Base-by-base conservation (phyloP, 2,329 filamentous ascomycete species). In the Falciphora oryzae region DNA sequence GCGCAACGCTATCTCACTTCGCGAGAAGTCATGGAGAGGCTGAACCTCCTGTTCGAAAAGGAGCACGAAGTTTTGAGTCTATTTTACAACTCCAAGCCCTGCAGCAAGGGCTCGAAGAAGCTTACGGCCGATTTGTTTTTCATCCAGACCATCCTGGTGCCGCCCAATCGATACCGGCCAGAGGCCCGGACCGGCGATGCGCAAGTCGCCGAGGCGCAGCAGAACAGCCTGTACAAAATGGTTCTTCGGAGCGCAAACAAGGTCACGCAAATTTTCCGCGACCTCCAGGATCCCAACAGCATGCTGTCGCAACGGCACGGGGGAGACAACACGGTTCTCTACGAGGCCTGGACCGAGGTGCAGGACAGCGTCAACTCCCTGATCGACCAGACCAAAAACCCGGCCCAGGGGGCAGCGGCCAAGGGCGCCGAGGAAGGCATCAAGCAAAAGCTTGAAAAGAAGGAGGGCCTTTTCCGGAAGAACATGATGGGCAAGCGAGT, bases 401-500 rank as follows among this genome's bases (percentile, higher is more conserved):
- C 93, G 2, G 83, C 92, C 4, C 88, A 90, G 68, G 92, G 92
- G 63, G 83, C 87, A 25, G 91, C 92, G 32, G 91, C 88, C 18
- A 89, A 89, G 71, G 84, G 88, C 65, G 90, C 92, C 63, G 91
- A 63, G 67, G 93, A 97, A 68, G 95, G 96, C 70, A 96, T 99
- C 79, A 99, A 99, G 79, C 95, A 99, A 74, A 90, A 93, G 73
- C 83, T 99, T 32, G 95, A 99, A 78, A 99, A 99, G 83, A 99
- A 99, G 78, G 96, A 99, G 74, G 95, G 95, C 69, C 83, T 99
- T 35, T 99, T 99, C 82, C 85, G 95, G 71, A 98, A 97, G 81
- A 97, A 99, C 78, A 98, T 99, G 95, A 99, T 99, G 95, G 95
- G 95, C 67, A 99, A 99, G 82, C 93, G 95, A 81, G 95, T 99